Percentiles rank a stretch among this genome's conserved stretches.
Evolutionary conservation across 2,329 filamentous ascomycete species (phyloP).

Genomic region (Hymenoscyphus repandus): DNA sequence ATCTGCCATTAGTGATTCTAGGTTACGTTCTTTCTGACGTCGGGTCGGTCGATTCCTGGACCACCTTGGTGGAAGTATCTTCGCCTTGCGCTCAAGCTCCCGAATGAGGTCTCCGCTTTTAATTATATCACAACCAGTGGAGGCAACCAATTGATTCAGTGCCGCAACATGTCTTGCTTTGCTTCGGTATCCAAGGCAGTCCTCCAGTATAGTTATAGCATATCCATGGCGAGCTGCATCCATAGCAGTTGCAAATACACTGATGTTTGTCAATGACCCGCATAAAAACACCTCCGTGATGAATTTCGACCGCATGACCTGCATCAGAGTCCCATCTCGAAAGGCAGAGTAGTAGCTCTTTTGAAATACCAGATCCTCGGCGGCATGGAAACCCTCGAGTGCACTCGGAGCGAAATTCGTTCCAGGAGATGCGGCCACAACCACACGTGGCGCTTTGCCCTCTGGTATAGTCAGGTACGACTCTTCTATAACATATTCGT

Average conservation of each 20-base stretch:
- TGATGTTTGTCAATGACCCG: slow-evolving; percentile 80
- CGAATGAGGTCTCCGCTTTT: slow-evolving; percentile 25
- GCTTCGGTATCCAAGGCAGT: slow-evolving; percentile 79
- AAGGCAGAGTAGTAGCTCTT: slow-evolving; percentile 91
- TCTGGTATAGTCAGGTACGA: slow-evolving; percentile 26
- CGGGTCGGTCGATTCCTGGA: slow-evolving; percentile 14
- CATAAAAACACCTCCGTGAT: slow-evolving; percentile 87
- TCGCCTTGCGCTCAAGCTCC: slow-evolving; percentile 19
- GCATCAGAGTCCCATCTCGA: slow-evolving; percentile 65
- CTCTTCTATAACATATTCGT: slow-evolving; percentile 18
- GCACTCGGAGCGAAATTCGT: slow-evolving; percentile 41
- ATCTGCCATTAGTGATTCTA: slow-evolving; percentile 28
- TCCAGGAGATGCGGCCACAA: slow-evolving; percentile 41
- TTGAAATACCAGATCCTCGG: slow-evolving; percentile 43
- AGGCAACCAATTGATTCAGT: slow-evolving; percentile 24
- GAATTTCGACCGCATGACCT: slow-evolving; percentile 75
- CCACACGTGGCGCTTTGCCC: slow-evolving; percentile 34
- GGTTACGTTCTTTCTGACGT: slow-evolving; percentile 9
- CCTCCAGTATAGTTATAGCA: slow-evolving; percentile 78
- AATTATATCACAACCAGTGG: slow-evolving; percentile 30
- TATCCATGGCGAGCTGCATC: slow-evolving; percentile 87
- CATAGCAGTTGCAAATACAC: slow-evolving; percentile 84
- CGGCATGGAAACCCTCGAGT: slow-evolving; percentile 38
- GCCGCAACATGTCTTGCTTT: slow-evolving; percentile 54
- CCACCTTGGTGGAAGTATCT: slow-evolving; percentile 12